Evolutionary conservation across 495 filamentous ascomycete genomes (phyloP).

Genomic region (Neurospora sublineolata): DNA sequence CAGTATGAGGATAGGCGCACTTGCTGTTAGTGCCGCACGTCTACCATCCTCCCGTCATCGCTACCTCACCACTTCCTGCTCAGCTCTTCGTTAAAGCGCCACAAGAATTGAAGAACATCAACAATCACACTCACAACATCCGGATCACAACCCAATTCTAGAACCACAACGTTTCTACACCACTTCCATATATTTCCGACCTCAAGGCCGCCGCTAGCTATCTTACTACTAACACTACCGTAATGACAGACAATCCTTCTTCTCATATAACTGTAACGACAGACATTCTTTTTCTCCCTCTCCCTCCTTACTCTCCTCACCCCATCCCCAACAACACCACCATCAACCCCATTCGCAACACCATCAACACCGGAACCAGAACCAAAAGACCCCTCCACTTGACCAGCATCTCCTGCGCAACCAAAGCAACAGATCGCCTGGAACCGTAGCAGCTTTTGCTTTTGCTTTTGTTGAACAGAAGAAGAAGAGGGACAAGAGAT

Average conservation of each 20-base stretch:
- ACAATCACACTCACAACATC: not conserved
- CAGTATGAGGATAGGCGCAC: too few species aligned
- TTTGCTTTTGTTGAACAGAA: not conserved
- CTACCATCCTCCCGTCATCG: too few species aligned
- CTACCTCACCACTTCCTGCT: too few species aligned
- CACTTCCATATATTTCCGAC: not conserved
- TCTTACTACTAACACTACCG: not conserved
- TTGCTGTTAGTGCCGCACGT: too few species aligned
- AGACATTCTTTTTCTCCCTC: not conserved
- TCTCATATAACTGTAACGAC: not conserved
- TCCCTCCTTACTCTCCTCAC: not conserved
- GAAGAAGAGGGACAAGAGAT: not conserved
- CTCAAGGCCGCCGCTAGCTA: not conserved
- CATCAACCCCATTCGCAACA: not conserved
- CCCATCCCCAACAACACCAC: not conserved
- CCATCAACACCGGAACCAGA: not conserved
- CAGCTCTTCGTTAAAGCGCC: too few species aligned
- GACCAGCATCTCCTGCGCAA: not conserved
- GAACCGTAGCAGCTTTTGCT: not conserved
- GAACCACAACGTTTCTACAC: not conserved
- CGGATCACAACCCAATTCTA: not conserved
- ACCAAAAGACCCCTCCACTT: not conserved
- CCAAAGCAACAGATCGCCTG: not conserved
- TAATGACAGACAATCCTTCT: not conserved
- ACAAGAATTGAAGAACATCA: not conserved